These are phyloP conservation scores for Stenocarpella maydis DNA, from an alignment of 2,329 filamentous ascomycete species.

Conservation along the genomic window DNA sequence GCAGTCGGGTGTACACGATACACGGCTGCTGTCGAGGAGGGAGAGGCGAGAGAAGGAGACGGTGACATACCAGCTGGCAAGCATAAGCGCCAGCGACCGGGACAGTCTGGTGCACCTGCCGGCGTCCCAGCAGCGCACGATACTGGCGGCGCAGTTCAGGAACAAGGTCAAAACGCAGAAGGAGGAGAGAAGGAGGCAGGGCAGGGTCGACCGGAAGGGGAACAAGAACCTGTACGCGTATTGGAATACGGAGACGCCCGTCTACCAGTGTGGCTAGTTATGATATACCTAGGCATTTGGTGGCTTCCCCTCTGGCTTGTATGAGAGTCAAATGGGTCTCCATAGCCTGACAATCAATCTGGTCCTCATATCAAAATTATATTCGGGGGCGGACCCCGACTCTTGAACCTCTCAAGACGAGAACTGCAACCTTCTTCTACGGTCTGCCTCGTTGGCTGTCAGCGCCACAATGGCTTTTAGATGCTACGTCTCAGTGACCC, in stretches of 20 bases:
- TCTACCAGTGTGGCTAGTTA: conserved; percentile 44
- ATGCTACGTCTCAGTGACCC: no score
- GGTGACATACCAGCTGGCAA: conserved; percentile 38
- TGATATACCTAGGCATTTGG: background rate
- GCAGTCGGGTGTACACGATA: background rate
- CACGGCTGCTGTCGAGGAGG: conserved; percentile 20
- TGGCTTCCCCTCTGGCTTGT: background rate
- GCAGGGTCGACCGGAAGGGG: conserved; percentile 44
- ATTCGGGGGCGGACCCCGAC: no score
- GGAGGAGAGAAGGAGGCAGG: conserved; percentile 40
- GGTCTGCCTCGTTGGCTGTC: no score
- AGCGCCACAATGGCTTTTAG: no score
- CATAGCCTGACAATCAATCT: no score
- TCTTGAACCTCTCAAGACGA: no score
- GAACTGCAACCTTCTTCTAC: no score
- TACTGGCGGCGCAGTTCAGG: conserved; percentile 41
- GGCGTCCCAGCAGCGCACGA: conserved; percentile 42
- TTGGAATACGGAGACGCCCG: conserved; percentile 45
- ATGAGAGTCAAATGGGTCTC: background rate
- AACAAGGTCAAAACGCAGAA: conserved; percentile 42
- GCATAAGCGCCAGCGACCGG: conserved; percentile 41
- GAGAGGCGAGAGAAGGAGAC: conserved; percentile 31
- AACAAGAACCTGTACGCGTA: conserved; percentile 47
- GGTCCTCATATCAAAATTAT: no score
- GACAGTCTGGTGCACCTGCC: conserved; percentile 43